phyloP scores from a whole-genome alignment of 345 rosid genomes.

The Gossypium sturtianum region DNA sequence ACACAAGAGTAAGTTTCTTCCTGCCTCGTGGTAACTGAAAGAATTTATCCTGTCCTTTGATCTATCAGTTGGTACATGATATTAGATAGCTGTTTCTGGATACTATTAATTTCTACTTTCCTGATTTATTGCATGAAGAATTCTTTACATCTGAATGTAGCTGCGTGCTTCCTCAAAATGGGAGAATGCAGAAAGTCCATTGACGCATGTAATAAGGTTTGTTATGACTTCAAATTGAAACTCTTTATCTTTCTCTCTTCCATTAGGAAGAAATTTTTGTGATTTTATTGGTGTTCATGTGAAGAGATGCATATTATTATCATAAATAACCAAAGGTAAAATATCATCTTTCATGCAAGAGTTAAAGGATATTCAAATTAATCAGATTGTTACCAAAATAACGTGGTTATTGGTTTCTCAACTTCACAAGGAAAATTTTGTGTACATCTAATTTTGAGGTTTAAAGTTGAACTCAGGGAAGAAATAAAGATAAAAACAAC shows the following conservation, averaged over 20 bases:
- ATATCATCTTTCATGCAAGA: background rate
- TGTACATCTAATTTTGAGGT: background rate
- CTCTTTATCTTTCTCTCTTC: background rate
- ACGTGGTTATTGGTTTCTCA: background rate
- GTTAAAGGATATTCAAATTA: background rate
- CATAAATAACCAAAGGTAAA: background rate
- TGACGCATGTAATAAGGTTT: constrained; percentile 84
- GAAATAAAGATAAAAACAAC: background rate
- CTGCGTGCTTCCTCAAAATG: constrained; percentile 83
- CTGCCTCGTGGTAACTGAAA: background rate
- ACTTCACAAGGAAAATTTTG: background rate
- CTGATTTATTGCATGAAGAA: constrained; percentile 40
- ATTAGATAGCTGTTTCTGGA: background rate
- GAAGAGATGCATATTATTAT: background rate
- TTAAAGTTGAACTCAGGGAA: background rate
- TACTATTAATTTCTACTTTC: background rate
- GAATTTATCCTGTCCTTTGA: background rate
- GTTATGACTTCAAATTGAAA: constrained; percentile 5
- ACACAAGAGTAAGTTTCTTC: constrained; percentile 52
- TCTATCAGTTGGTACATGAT: constrained; percentile 2
- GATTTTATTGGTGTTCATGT: background rate
- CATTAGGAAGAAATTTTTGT: background rate
- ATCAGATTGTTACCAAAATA: background rate
- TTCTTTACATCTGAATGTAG: constrained; percentile 74
- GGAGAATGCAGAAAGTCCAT: constrained; percentile 84